A percentile compares a stretch with the other conserved stretches of the same genome.
Conservation (phyloP, 495 filamentous ascomycete genomes). For the Aspergillus mulundensis region DNA sequence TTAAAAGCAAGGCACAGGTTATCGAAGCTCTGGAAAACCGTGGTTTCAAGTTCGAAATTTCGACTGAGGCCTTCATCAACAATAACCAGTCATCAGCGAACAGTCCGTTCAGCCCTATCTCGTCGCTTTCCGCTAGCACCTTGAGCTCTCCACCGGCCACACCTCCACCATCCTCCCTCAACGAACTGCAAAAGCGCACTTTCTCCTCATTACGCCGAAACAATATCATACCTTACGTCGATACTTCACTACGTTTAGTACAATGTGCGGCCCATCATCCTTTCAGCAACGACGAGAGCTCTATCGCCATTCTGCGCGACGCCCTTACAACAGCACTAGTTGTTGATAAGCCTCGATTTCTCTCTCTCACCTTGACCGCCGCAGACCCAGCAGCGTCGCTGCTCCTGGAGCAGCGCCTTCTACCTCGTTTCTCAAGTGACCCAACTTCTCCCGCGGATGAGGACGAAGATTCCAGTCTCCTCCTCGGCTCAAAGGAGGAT, state of each 20-base stretch:
- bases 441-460: constrained; percentile 47
- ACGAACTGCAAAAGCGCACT: constrained; percentile 76
- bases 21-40: constrained; percentile 70
- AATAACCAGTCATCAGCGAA: constrained; percentile 23
- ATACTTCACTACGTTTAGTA: constrained; percentile 64
- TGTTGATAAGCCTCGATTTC: constrained; percentile 69
- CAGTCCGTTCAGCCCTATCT: constrained; percentile 26
- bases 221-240: constrained; percentile 68
- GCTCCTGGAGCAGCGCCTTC: constrained; percentile 70
- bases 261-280: constrained; percentile 73
- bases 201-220: constrained; percentile 71
- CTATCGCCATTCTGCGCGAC: constrained; percentile 43
- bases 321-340: constrained; percentile 48
- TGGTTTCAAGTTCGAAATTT: constrained; percentile 80
- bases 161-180: constrained; percentile 70
- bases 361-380: constrained; percentile 80
- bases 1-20: constrained; percentile 65
- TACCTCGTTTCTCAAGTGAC: constrained; percentile 48
- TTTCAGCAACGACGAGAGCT: constrained; percentile 42
- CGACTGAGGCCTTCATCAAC: constrained; percentile 65
- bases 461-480: constrained; percentile 43
- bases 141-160: constrained; percentile 56
- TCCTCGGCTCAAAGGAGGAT: constrained; percentile 78
- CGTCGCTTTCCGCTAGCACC: constrained; percentile 24
- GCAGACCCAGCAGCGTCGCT: constrained; percentile 76